phyloP scores from a whole-genome alignment of 192 early-diverging fungal species.

The Backusella westeae region DNA sequence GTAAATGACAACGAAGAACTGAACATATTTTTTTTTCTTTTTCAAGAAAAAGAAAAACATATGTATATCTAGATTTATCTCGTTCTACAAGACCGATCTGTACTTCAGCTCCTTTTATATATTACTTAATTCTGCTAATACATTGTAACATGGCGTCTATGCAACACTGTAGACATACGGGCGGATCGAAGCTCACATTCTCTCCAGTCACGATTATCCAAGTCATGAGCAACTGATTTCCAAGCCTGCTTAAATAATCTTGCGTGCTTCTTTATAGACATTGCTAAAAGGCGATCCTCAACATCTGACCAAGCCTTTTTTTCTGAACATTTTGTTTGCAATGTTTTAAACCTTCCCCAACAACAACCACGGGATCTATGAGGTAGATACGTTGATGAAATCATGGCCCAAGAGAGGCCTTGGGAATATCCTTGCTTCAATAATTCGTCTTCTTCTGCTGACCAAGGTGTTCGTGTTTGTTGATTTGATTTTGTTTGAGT shows the following conservation, averaged over 20 bases:
- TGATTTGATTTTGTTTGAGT: neutral
- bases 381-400: slow-evolving; percentile 29
- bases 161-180: neutral
- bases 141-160: slow-evolving; percentile 5
- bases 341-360: slow-evolving; percentile 33
- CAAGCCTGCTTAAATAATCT: slow-evolving; percentile 31
- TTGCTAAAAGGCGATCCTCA: slow-evolving; percentile 14
- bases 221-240: slow-evolving; percentile 24
- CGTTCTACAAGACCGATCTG: neutral
- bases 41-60: neutral
- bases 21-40: neutral
- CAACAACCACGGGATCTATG: slow-evolving; percentile 34
- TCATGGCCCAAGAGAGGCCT: slow-evolving; percentile 30
- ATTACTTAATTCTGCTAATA: slow-evolving; percentile 1
- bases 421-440: slow-evolving; percentile 29
- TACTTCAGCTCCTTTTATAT: neutral
- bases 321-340: slow-evolving; percentile 17
- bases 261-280: slow-evolving; percentile 24
- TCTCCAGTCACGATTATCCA: slow-evolving; percentile 20
- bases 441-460: slow-evolving; percentile 24
- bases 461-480: slow-evolving; percentile 30
- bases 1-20: neutral
- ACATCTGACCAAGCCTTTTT: slow-evolving; percentile 16
- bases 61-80: neutral
- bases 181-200: slow-evolving; percentile 24